These are phyloP conservation scores for Galerina marginata DNA, from an alignment of 768 basidiomycete genomes.

Conservation along the genomic window DNA sequence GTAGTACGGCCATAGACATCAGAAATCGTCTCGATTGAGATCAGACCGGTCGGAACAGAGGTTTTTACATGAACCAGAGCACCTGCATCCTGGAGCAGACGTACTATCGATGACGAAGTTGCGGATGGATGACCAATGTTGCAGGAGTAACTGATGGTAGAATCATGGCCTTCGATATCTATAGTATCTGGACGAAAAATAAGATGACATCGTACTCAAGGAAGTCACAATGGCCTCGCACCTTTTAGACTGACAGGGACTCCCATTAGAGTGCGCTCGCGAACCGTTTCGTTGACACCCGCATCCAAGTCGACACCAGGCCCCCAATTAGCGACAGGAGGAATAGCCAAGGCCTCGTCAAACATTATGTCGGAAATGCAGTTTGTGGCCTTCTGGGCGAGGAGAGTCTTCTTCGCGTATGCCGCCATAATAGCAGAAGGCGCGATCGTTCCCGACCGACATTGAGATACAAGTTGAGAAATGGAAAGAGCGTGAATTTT, in stretches of 20 bases:
- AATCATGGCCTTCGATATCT: conserved; percentile 61
- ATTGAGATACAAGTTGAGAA: conserved; percentile 50
- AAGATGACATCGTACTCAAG: not conserved
- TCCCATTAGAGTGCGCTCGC: conserved; percentile 60
- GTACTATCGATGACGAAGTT: conserved; percentile 58
- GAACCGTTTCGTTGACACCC: conserved; percentile 34
- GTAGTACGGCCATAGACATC: conserved; percentile 65
- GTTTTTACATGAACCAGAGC: conserved; percentile 72
- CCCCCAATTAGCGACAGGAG: conserved; percentile 44
- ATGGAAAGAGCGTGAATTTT: conserved; percentile 56
- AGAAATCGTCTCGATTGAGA: conserved; percentile 62
- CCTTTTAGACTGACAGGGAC: conserved; percentile 77
- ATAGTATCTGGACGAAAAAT: conserved; percentile 42
- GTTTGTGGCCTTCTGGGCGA: conserved; percentile 63
- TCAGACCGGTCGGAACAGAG: conserved; percentile 58
- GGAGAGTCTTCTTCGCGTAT: conserved; percentile 60
- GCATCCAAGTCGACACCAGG: conserved; percentile 43
- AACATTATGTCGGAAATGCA: conserved; percentile 75
- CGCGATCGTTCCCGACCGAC: conserved; percentile 44
- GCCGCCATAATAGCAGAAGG: conserved; percentile 51
- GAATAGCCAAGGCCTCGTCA: conserved; percentile 44
- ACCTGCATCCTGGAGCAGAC: conserved; percentile 63
- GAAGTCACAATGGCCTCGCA: conserved; percentile 16
- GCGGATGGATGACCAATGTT: conserved; percentile 48
- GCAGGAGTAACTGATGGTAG: conserved; percentile 65